Base-by-base conservation (phyloP, 2,329 filamentous ascomycete genomes). In the Colletotrichum falcatum region DNA sequence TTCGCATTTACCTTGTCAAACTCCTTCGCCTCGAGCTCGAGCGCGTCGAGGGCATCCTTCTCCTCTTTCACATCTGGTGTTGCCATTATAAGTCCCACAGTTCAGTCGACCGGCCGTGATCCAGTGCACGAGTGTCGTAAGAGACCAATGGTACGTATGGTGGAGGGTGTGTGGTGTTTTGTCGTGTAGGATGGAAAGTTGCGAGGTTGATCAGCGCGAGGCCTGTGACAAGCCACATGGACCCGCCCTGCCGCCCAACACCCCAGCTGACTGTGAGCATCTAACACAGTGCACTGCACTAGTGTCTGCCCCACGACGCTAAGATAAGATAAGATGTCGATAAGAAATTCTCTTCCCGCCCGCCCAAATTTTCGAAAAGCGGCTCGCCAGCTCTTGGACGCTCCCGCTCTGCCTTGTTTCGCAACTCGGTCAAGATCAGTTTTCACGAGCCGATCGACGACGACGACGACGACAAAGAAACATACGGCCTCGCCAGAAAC, bases 1-100 rank as follows among this genome's bases (percentile, higher is more conserved):
- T 72, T 72, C 61, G 65, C 61, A 65, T 79, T 80, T 77, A 91
- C 94, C 87, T 98, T 98, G 78, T 93, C 92, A 78, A 95, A 97
- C 79, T 97, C 95, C 77, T 95, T 97, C 65, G 92, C 91, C 79
- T 97, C 94, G 42, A 90, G 87, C 77, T 95, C 94, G 51, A 98
- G 90, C 72, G 90, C 90, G 78, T 94, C 92, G 73, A 97, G 88
- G 55, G 93, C 91, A 79, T 94, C 93, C 76, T 90, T 85, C 74
- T 95, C 92, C 65, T 91, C 87, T 73, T 83, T 83, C 16, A 75
- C 48, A 23, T 78, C 77, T 59, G 79, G 77, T 72, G 78, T 78
- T 1, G 82, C 76, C 82, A 85, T 85, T 73, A 9, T 76, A 70
- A 46, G 23, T 2, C n/a, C 2, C n/a, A 2, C 20, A 5, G 6